These are phyloP conservation scores for Niveomyces coronatus DNA, from an alignment of 2,329 filamentous ascomycete genomes.

Conservation along the genomic window DNA sequence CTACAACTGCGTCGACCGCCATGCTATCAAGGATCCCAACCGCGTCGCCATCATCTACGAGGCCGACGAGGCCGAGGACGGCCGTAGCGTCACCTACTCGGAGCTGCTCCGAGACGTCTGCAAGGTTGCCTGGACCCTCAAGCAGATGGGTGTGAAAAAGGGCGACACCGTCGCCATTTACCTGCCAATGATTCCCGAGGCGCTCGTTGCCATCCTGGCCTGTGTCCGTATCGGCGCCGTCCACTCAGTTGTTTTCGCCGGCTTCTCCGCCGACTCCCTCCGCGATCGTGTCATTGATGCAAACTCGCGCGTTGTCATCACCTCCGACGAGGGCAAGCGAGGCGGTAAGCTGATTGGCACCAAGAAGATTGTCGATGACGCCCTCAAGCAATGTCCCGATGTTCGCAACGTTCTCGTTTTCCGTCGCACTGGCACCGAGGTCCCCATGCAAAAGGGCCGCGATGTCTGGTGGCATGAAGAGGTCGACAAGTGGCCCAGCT, in stretches of 20 bases:
- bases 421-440: constrained; percentile 87
- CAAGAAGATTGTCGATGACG: constrained; percentile 98
- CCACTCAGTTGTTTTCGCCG: constrained; percentile 95
- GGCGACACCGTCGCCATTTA: constrained; percentile 97
- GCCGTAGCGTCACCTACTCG: constrained; percentile 82
- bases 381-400: constrained; percentile 88
- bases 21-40: constrained; percentile 89
- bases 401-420: constrained; percentile 81
- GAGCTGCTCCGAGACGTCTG: constrained; percentile 91
- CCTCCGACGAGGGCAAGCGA: constrained; percentile 93
- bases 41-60: constrained; percentile 97
- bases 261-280: constrained; percentile 92
- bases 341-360: constrained; percentile 95
- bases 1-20: constrained; percentile 95
- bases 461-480: constrained; percentile 99
- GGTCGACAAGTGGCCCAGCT: constrained; percentile 89
- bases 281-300: constrained; percentile 91
- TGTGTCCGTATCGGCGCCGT: constrained; percentile 88
- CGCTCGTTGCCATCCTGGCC: constrained; percentile 80
- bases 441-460: constrained; percentile 80
- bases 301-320: constrained; percentile 87
- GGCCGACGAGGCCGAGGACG: constrained; percentile 80
- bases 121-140: constrained; percentile 75
- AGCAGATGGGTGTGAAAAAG: constrained; percentile 93
- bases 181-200: constrained; percentile 97